Base-by-base conservation (phyloP, 768 basidiomycete species). In the Hygrocybe coccinea region DNA sequence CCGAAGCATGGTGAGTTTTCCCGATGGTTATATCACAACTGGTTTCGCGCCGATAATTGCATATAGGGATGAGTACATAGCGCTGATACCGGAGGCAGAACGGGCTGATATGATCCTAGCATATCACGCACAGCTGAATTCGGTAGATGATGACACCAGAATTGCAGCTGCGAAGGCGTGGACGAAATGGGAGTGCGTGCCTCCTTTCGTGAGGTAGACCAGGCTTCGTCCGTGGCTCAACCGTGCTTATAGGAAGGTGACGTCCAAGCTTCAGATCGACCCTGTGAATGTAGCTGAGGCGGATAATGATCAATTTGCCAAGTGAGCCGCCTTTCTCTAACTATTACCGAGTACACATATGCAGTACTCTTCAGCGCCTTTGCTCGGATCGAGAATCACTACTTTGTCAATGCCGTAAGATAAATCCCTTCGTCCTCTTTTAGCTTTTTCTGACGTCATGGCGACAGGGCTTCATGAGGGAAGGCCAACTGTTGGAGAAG, bases 311-410 rank as follows among this genome's bases (percentile, higher is more conserved):
- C 77, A 81, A 29, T 94, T 87, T 68, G 85, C 91, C 22, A 83
- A 84, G 90, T 90, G 64, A 43, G 79, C 72, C 17, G 29, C 34
- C 55, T 25, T 21, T 54, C 25, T 4, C 41, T 22, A 6, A 19
- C 21, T 33, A 21, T 37, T 19, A 52, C 34, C n/a, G 52, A 22
- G 52, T 37, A 25, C 15, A 12, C 8, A 17, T 22, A 21, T 17
- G 7, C 11, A 17, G 10, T 43, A 8, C n/a, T 52, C 35, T 33
- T 3, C 51, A 93, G 90, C 54, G 86, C 91, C 0, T 94, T 93
- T 68, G 89, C 91, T 17, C 75, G 84, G 36, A 92, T 95, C 45
- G 92, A 93, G 72, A 92, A 92, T 64, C 91, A 95, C 64, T 95
- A 89, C 69, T 95, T 95, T 64, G 74, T 94, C 50, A 90, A 94